Conservation (phyloP, 441 rosid genomes). For the Daphne laureola region DNA sequence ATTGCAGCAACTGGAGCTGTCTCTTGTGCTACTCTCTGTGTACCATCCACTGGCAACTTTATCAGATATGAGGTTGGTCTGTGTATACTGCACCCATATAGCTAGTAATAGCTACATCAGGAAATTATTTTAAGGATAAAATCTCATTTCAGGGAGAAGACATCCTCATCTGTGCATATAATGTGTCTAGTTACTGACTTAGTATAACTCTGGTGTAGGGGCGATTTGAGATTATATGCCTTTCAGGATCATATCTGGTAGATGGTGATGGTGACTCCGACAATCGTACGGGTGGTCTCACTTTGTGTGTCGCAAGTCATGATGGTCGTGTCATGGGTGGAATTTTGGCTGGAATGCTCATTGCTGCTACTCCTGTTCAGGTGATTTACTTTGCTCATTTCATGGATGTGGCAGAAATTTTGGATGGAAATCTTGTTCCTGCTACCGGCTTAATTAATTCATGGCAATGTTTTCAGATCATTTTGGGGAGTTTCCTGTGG, state of each 20-base stretch:
- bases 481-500: conserved; percentile 84
- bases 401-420: neutral
- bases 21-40: conserved; percentile 64
- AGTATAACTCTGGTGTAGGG: conserved; percentile 37
- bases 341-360: conserved; percentile 76
- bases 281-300: conserved; percentile 61
- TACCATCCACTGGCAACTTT: conserved; percentile 67
- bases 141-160: too few relatives aligned
- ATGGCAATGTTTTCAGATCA: conserved; percentile 36
- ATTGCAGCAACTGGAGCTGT: conserved; percentile 87
- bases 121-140: too few relatives aligned
- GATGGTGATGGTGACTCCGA: conserved; percentile 38
- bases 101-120: too few relatives aligned
- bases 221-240: conserved; percentile 73
- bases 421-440: too few relatives aligned
- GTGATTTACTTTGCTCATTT: too few relatives aligned
- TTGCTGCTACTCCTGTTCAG: conserved; percentile 88
- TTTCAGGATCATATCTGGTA: conserved; percentile 73
- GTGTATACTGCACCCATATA: conserved; percentile 5
- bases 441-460: neutral
- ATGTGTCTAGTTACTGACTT: too few relatives aligned
- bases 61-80: conserved; percentile 87
- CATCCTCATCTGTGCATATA: too few relatives aligned
- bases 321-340: conserved; percentile 96
- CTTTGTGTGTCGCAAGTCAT: conserved; percentile 85